These are phyloP conservation scores for Talaromyces sp. DNA, from an alignment of 2,329 filamentous ascomycete species.

Conservation along the genomic window DNA sequence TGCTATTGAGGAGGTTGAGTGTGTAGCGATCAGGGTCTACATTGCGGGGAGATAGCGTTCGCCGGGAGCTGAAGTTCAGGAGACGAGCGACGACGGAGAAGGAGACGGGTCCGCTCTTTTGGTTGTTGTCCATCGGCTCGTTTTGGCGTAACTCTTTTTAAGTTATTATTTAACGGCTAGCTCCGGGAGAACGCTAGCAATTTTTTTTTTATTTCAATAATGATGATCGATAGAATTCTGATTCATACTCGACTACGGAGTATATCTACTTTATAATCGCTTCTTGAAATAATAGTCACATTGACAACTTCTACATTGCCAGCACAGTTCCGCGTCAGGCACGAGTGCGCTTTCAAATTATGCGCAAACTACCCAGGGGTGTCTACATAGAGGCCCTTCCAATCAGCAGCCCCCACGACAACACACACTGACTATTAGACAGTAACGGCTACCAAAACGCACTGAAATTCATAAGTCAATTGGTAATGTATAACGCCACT, in stretches of 20 bases:
- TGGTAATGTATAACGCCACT: not conserved
- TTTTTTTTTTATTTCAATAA: not conserved
- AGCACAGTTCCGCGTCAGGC: conserved; percentile 1
- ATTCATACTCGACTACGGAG: not conserved
- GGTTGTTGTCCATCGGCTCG: not conserved
- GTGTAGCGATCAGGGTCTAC: conserved; percentile 16
- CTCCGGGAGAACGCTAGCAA: not conserved
- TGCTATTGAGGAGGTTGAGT: conserved; percentile 6
- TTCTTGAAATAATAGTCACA: not conserved
- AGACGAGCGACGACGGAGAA: conserved; percentile 7
- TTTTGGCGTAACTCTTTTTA: not conserved
- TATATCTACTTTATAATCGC: not conserved
- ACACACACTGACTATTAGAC: not conserved
- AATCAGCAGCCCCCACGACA: conserved; percentile 13
- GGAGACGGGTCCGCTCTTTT: not conserved
- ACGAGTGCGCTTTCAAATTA: not conserved
- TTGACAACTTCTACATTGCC: not conserved
- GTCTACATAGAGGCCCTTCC: not conserved
- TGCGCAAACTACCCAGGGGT: not conserved
- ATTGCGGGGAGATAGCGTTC: conserved; percentile 13
- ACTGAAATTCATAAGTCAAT: not conserved
- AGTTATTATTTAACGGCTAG: not conserved
- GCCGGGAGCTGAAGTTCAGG: conserved; percentile 10
- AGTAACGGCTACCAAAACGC: not conserved
- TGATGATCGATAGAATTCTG: not conserved